Conservation (phyloP, 352 stramenopile genomes). For the Pelagophyceae sp. region DNA sequence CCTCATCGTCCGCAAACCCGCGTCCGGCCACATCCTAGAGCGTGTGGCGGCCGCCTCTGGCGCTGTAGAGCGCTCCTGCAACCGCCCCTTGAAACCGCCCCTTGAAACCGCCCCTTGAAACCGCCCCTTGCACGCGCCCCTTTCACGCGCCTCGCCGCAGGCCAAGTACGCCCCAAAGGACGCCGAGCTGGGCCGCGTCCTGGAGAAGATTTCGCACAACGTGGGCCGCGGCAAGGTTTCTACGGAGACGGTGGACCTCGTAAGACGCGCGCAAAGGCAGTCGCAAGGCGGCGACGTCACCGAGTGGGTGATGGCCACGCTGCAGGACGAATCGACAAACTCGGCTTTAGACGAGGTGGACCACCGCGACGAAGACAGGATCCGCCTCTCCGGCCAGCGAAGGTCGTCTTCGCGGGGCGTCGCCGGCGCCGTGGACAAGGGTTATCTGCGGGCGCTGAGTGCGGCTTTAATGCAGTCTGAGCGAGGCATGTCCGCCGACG, state of each 20-base stretch:
- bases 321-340: background rate
- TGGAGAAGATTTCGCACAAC: background rate
- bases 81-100: too few relatives aligned
- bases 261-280: background rate
- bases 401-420: background rate
- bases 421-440: background rate
- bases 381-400: background rate
- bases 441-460: background rate
- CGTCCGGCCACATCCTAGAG: too few relatives aligned
- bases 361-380: background rate
- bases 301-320: background rate
- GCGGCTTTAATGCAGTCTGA: background rate
- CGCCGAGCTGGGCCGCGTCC: background rate
- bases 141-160: too few relatives aligned
- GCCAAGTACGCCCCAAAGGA: too few relatives aligned
- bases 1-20: background rate
- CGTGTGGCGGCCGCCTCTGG: too few relatives aligned
- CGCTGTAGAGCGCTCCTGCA: too few relatives aligned
- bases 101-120: too few relatives aligned
- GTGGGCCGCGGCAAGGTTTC: background rate
- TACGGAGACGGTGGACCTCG: background rate
- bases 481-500: background rate
- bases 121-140: too few relatives aligned
- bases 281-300: background rate
- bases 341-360: background rate